A percentile compares a stretch with the other conserved stretches of the same genome.
Evolutionary conservation across 257 asterid species (phyloP).

Genomic region (Solanum tacnaense): DNA sequence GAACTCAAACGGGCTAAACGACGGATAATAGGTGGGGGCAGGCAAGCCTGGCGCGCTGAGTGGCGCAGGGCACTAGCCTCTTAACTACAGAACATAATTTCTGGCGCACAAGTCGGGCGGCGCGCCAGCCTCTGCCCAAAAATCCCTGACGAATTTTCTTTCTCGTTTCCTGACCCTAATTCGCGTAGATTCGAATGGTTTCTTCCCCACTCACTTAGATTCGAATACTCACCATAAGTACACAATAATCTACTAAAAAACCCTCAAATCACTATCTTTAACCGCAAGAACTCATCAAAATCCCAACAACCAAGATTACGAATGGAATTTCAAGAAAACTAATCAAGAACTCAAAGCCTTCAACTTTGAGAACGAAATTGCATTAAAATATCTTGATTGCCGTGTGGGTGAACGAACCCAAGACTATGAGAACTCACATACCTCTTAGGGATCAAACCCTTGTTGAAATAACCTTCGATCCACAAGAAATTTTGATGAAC

Average conservation of each 20-base stretch:
- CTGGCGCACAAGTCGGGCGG: background rate
- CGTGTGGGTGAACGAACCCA: background rate
- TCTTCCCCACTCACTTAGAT: background rate
- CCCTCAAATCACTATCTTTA: background rate
- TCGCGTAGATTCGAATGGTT: no score
- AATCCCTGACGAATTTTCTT: background rate
- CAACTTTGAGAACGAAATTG: background rate
- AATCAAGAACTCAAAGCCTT: background rate
- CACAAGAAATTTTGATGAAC: background rate
- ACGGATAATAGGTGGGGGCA: background rate
- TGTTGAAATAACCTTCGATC: background rate
- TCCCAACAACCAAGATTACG: background rate
- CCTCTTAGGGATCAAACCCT: background rate
- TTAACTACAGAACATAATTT: background rate
- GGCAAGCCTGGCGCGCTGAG: background rate
- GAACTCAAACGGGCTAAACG: background rate
- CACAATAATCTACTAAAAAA: no score
- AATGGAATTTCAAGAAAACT: background rate
- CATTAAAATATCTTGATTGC: background rate
- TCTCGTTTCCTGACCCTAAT: background rate
- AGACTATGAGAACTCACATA: no score
- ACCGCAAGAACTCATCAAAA: background rate
- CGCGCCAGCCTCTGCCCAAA: background rate
- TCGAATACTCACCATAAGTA: background rate
- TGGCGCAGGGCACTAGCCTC: background rate